Conservation (phyloP, 192 early-diverging fungal genomes). For the Coemansia umbellata region DNA sequence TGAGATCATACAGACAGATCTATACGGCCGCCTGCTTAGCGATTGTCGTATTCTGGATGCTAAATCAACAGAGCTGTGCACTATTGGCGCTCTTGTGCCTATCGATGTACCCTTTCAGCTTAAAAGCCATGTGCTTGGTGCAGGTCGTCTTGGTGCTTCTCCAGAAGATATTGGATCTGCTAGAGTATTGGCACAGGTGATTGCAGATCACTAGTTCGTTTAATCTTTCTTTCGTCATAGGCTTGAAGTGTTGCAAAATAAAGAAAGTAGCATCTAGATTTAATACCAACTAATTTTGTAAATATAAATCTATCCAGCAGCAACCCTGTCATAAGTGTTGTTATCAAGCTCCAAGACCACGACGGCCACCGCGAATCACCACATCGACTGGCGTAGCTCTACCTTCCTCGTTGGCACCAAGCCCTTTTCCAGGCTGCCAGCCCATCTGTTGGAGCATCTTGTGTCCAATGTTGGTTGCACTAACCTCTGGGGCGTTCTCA, state of each 20-base stretch:
- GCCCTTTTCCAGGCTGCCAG: constrained; percentile 47
- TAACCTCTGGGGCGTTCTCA: constrained; percentile 36
- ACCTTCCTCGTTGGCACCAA: constrained; percentile 40
- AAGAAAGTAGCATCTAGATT: too few species aligned
- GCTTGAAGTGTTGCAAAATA: too few species aligned
- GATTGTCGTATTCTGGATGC: constrained; percentile 20
- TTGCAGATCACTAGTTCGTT: background rate
- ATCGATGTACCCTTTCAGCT: constrained; percentile 35
- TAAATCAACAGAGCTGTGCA: constrained; percentile 32
- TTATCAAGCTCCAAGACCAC: constrained; percentile 39
- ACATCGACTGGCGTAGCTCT: constrained; percentile 41
- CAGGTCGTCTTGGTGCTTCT: constrained; percentile 20
- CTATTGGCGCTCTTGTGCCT: constrained; percentile 23
- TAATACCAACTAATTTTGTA: too few species aligned
- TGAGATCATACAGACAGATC: constrained; percentile 40
- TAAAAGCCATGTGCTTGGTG: constrained; percentile 36
- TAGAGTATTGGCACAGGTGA: constrained; percentile 8
- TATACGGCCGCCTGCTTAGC: constrained; percentile 37
- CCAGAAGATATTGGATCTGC: constrained; percentile 19
- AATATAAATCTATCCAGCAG: background rate
- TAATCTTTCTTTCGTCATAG: too few species aligned
- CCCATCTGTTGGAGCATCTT: constrained; percentile 52
- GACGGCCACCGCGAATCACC: constrained; percentile 39
- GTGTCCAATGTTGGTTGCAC: constrained; percentile 47
- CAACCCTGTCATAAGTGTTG: too few species aligned